Base-by-base conservation (phyloP, 2,329 filamentous ascomycete species). In the Aureobasidium melanogenum region DNA sequence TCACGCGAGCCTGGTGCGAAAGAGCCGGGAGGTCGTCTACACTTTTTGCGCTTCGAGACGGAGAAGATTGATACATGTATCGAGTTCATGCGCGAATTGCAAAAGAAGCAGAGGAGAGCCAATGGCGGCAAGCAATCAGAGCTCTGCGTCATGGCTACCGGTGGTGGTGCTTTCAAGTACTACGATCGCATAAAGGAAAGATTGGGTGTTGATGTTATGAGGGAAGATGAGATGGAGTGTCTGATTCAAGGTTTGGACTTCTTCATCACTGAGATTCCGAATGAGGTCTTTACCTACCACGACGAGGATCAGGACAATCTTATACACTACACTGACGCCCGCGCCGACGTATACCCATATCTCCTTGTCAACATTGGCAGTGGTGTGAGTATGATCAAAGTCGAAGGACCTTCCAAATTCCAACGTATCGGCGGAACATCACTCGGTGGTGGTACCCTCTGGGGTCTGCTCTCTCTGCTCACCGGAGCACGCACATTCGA, bases 191-290 rank as follows among this genome's bases (percentile, higher is more conserved):
- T 99, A 68, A 87, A 86, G 70, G 84, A 93, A 64, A 85, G 87
- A 5, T 78, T 99, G 55, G 89, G 89, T 15, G 89, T 96, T 1
- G 88, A 97, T 71, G 91, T 99, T 22, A 79, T 92, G 69, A 82
- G 91, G 46, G 94, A 97, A 75, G 94, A 99, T 70, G 94, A 99
- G 77, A 99, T 99, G 94, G 91, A 96, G 74, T 99, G 94, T 72
- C 78, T 99, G 62, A 99, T 99, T 65, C 64, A 68, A 91, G 91
- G 93, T 14, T 85, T 99, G 46, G 94, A 99, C 73, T 99, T 97
- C 78, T 97, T 99, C 80, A 97, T 97, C 71, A 96, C 91, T 66
- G 92, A 97, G 73, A 97, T 99, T 63, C 94, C 94, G 22, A 86
- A 88, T 67, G 94, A 99, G 76, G 93, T 99, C 60, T 99, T 99